These are phyloP conservation scores for Paxillus rubicundulus DNA, from an alignment of 768 basidiomycete species.

Conservation along the genomic window DNA sequence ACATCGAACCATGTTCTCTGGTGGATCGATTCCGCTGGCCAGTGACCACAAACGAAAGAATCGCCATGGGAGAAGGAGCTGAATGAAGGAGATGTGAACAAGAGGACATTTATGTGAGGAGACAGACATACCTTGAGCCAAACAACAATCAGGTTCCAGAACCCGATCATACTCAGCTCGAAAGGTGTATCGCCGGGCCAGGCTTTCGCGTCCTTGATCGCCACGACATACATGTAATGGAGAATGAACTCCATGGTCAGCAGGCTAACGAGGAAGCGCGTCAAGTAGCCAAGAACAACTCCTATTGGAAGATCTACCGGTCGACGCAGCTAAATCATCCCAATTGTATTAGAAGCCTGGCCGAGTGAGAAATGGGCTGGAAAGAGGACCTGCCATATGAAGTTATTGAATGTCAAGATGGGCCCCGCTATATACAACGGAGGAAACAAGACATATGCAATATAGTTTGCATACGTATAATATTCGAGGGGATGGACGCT, in stretches of 20 bases:
- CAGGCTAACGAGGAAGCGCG: conserved; percentile 69
- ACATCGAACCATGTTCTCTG: conserved; percentile 99
- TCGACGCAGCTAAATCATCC: conserved; percentile 51
- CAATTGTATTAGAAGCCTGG: background rate
- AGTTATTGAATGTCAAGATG: conserved; percentile 95
- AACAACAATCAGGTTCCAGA: conserved; percentile 94
- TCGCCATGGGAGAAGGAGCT: conserved; percentile 94
- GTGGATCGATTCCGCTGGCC: conserved; percentile 83
- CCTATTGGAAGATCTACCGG: conserved; percentile 47
- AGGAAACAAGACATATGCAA: conserved; percentile 87
- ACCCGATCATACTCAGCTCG: conserved; percentile 88
- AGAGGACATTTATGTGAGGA: background rate
- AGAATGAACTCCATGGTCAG: conserved; percentile 88
- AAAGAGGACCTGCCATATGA: conserved; percentile 78
- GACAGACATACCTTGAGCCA: conserved; percentile 83
- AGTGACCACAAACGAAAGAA: conserved; percentile 97
- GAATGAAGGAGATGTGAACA: conserved; percentile 1
- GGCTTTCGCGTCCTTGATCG: conserved; percentile 85
- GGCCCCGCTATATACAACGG: conserved; percentile 96
- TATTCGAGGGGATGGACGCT: conserved; percentile 51
- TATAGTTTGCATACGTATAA: conserved; percentile 71
- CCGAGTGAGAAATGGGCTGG: background rate
- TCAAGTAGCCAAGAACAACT: conserved; percentile 50
- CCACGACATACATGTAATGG: conserved; percentile 95
- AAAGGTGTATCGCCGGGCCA: conserved; percentile 79